Evolutionary conservation across 768 basidiomycete species (phyloP).

Genomic region (Amanita subjunquillea): DNA sequence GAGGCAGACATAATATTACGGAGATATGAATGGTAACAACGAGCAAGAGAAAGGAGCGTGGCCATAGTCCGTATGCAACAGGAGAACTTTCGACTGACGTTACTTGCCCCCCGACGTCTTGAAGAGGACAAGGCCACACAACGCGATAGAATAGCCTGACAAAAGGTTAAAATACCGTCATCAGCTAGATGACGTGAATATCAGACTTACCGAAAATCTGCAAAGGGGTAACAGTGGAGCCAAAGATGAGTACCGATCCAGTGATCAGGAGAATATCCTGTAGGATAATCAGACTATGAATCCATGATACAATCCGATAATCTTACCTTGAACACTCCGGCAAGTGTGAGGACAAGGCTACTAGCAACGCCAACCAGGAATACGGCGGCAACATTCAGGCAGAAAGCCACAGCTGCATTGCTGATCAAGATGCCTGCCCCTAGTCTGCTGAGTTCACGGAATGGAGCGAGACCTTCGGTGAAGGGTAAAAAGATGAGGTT

Average conservation of each 20-base stretch:
- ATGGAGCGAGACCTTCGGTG: slow-evolving; percentile 85
- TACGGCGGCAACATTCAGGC: slow-evolving; percentile 87
- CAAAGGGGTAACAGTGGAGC: slow-evolving; percentile 65
- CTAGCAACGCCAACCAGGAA: slow-evolving; percentile 86
- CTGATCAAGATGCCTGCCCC: slow-evolving; percentile 65
- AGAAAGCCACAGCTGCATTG: slow-evolving; percentile 84
- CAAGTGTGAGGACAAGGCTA: slow-evolving; percentile 83
- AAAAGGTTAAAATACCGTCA: not conserved
- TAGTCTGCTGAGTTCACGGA: slow-evolving; percentile 56
- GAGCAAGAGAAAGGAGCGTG: not conserved
- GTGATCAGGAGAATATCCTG: slow-evolving; percentile 92
- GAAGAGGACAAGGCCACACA: slow-evolving; percentile 77
- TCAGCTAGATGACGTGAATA: not conserved
- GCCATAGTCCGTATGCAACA: not conserved
- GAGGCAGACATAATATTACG: not conserved
- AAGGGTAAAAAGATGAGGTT: slow-evolving; percentile 82
- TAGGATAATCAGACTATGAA: not conserved
- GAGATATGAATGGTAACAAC: not conserved
- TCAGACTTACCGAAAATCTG: slow-evolving; percentile 65
- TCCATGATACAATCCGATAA: not conserved
- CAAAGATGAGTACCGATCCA: slow-evolving; percentile 83
- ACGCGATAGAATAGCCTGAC: slow-evolving; percentile 78
- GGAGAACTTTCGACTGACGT: not conserved
- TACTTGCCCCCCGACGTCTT: slow-evolving; percentile 65
- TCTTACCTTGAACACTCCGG: slow-evolving; percentile 84